Evolutionary conservation across 2,329 filamentous ascomycete species (phyloP).

Genomic region (Ophiostoma pallidulum): DNA sequence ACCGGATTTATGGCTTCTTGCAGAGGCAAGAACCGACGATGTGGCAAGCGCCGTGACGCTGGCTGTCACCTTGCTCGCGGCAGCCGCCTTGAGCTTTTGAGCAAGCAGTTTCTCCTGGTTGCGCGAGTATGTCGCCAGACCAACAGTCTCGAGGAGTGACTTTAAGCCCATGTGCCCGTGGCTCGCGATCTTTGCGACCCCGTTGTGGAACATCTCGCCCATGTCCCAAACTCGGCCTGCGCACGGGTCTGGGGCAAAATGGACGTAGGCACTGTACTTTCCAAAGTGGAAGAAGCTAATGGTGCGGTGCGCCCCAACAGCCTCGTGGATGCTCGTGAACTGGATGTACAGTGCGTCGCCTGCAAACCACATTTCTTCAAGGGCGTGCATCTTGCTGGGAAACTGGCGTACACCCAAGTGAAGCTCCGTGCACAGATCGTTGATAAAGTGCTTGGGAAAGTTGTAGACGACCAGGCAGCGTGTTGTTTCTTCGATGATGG

Average conservation of each 20-base stretch:
- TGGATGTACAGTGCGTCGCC: constrained; percentile 10
- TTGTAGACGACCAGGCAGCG: constrained; percentile 11
- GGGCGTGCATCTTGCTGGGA: neutral
- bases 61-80: no score
- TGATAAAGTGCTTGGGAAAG: constrained; percentile 12
- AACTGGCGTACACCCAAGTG: neutral
- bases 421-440: constrained; percentile 13
- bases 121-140: constrained; percentile 10
- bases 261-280: constrained; percentile 5
- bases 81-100: neutral
- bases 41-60: no score
- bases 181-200: constrained; percentile 5
- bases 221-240: neutral
- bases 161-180: constrained; percentile 10
- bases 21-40: no score
- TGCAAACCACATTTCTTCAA: constrained; percentile 17
- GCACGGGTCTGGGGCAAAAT: constrained; percentile 12
- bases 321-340: constrained; percentile 14
- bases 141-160: constrained; percentile 12
- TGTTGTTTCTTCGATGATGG: neutral
- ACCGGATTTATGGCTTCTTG: no score
- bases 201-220: neutral
- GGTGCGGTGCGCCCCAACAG: constrained; percentile 6
- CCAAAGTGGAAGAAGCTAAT: constrained; percentile 11
- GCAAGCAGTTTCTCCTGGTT: neutral